Evolutionary conservation across 345 rosid species (phyloP).

Genomic region (Erysimum cheiranthoides): DNA sequence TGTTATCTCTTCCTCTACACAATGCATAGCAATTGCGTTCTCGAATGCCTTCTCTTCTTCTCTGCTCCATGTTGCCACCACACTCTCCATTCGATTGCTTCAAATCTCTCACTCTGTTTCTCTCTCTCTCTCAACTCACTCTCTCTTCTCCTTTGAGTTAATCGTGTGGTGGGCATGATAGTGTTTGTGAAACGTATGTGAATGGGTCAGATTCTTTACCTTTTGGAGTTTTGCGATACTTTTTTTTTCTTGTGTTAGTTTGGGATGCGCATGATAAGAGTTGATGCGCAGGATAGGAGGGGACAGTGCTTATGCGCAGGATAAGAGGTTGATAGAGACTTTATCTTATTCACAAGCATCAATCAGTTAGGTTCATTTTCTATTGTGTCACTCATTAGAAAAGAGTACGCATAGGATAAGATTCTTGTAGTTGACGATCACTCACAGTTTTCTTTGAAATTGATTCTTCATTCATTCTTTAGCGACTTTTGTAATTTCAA

Average conservation of each 20-base stretch:
- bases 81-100: constrained; percentile 54
- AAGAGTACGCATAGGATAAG: constrained; percentile 38
- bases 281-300: constrained; percentile 18
- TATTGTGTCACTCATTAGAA: constrained; percentile 28
- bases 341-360: constrained; percentile 38
- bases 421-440: constrained; percentile 45
- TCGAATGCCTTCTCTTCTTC: constrained; percentile 89
- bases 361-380: constrained; percentile 39
- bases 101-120: constrained; percentile 20
- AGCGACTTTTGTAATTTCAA: background rate
- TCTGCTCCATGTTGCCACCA: constrained; percentile 64
- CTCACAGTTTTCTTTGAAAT: background rate
- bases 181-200: constrained; percentile 43
- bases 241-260: background rate
- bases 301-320: constrained; percentile 14
- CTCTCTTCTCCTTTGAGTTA: constrained; percentile 30
- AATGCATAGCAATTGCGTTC: constrained; percentile 76
- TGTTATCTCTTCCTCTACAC: constrained; percentile 52
- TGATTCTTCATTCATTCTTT: background rate
- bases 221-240: constrained; percentile 40
- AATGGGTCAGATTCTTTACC: constrained; percentile 45
- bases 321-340: constrained; percentile 16
- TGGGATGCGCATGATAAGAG: constrained; percentile 33
- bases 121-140: background rate
- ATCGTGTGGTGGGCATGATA: constrained; percentile 49